These are phyloP conservation scores for Naganishia onofrii DNA, from an alignment of 768 basidiomycete genomes.

Conservation along the genomic window DNA sequence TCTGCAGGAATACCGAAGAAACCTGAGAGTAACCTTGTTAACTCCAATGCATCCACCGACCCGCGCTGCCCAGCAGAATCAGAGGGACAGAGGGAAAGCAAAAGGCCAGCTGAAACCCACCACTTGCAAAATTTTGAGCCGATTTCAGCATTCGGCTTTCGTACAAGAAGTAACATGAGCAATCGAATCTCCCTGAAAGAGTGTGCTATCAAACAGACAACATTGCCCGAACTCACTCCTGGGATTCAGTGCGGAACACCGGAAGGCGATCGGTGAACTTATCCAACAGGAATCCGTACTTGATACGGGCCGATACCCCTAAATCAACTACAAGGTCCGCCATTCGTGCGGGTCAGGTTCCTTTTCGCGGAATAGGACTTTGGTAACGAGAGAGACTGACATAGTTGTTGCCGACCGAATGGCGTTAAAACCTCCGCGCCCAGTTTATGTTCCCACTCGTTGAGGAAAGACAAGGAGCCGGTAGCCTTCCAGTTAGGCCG, in stretches of 20 bases:
- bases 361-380: not conserved
- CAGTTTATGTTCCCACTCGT: constrained; percentile 80
- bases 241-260: constrained; percentile 75
- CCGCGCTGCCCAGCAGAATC: too few relatives aligned
- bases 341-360: too few relatives aligned
- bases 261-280: constrained; percentile 68
- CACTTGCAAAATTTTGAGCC: constrained; percentile 59
- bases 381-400: constrained; percentile 35
- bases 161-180: not conserved
- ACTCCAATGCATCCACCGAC: too few relatives aligned
- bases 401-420: constrained; percentile 82
- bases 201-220: too few relatives aligned
- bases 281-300: constrained; percentile 75
- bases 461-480: constrained; percentile 71
- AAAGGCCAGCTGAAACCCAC: constrained; percentile 45
- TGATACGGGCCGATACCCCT: constrained; percentile 63
- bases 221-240: constrained; percentile 53
- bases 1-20: constrained; percentile 70
- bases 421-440: constrained; percentile 82
- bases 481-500: constrained; percentile 53
- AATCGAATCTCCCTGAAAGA: not conserved
- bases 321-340: constrained; percentile 58
- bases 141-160: constrained; percentile 58
- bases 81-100: too few relatives aligned
- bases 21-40: constrained; percentile 49